A percentile compares a stretch with the other conserved stretches of the same genome.
Conservation (phyloP, 2,329 filamentous ascomycete genomes). For the Sporothrix pseudoabietina region DNA sequence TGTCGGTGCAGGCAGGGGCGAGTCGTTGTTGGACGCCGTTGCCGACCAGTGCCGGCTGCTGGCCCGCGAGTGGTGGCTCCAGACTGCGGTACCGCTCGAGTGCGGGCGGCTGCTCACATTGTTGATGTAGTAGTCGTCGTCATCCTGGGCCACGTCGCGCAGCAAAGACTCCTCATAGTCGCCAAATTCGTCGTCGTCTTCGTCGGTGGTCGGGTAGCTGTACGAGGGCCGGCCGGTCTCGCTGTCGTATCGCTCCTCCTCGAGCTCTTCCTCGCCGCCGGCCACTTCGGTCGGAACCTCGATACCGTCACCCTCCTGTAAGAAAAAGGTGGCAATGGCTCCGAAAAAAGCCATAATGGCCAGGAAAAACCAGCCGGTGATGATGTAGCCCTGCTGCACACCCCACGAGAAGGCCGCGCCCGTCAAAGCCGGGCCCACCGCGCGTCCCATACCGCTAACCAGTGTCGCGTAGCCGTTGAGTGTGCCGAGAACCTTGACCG, state of each 20-base stretch:
- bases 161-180: conserved; percentile 32
- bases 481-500: conserved; percentile 77
- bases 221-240: background rate
- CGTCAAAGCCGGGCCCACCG: conserved; percentile 72
- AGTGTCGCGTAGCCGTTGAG: conserved; percentile 89
- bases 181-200: conserved; percentile 17
- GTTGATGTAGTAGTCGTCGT: conserved; percentile 26
- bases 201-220: background rate
- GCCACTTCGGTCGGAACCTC: conserved; percentile 40
- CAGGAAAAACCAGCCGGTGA: conserved; percentile 82
- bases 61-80: background rate
- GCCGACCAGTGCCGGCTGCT: conserved; percentile 5
- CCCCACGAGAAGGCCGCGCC: conserved; percentile 77
- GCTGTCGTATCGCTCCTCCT: conserved; percentile 11
- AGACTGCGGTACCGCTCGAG: background rate
- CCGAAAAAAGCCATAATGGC: conserved; percentile 64
- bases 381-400: conserved; percentile 71
- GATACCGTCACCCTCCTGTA: conserved; percentile 74
- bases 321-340: conserved; percentile 70
- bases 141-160: conserved; percentile 6
- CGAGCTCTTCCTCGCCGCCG: conserved; percentile 33
- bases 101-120: conserved; percentile 23
- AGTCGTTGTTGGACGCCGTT: background rate
- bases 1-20: background rate
- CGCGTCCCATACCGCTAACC: conserved; percentile 77